Conservation (phyloP, 352 stramenopile genomes). For the Phytophthora idaei region DNA sequence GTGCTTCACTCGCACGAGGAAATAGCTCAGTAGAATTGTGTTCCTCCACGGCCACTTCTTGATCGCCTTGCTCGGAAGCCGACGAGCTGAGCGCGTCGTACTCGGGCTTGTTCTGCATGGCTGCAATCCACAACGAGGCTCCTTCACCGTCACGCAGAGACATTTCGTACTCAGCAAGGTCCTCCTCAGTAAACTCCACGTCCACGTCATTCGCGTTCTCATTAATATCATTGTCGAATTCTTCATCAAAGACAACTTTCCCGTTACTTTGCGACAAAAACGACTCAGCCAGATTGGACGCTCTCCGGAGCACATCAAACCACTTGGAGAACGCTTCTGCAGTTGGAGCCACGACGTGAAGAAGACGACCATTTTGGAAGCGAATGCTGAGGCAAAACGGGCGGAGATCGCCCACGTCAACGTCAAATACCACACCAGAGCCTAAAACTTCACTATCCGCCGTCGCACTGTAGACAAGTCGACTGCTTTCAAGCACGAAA, state of each 20-base stretch:
- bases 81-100: slow-evolving; percentile 31
- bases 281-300: slow-evolving; percentile 71
- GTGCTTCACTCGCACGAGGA: slow-evolving; percentile 26
- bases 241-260: slow-evolving; percentile 49
- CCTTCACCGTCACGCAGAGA: slow-evolving; percentile 37
- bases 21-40: slow-evolving; percentile 8
- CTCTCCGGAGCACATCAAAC: slow-evolving; percentile 51
- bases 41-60: slow-evolving; percentile 13
- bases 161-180: slow-evolving; percentile 39
- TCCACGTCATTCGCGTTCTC: slow-evolving; percentile 36
- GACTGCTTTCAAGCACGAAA: slow-evolving; percentile 72
- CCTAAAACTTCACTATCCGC: slow-evolving; percentile 51
- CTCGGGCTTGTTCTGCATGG: slow-evolving; percentile 52
- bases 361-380: slow-evolving; percentile 75
- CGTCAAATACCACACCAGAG: slow-evolving; percentile 73
- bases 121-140: slow-evolving; percentile 58
- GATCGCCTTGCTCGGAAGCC: slow-evolving; percentile 20
- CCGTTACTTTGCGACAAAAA: slow-evolving; percentile 55
- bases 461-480: slow-evolving; percentile 55
- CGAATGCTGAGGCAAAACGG: slow-evolving; percentile 72
- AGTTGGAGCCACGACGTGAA: slow-evolving; percentile 67
- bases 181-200: slow-evolving; percentile 39
- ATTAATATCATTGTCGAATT: slow-evolving; percentile 57
- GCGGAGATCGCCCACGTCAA: slow-evolving; percentile 53
- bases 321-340: slow-evolving; percentile 59